A percentile compares a stretch with the other conserved stretches of the same genome.
Evolutionary conservation across 805 yeast species (phyloP).

Genomic region (Candida maris): DNA sequence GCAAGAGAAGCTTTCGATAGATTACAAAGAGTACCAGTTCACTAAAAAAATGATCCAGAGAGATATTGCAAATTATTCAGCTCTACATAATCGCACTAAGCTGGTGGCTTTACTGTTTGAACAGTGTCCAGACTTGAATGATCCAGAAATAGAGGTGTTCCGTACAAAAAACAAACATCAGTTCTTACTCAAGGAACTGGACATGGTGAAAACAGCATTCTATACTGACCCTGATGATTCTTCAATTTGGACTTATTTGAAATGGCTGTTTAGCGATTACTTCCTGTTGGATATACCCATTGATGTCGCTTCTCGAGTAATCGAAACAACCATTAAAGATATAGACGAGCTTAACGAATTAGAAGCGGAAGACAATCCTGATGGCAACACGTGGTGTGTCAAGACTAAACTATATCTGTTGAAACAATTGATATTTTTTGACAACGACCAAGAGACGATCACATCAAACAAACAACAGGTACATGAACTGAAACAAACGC

Average conservation of each 20-base stretch:
- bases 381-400: slow-evolving; percentile 73
- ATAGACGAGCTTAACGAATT: slow-evolving; percentile 64
- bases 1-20: slow-evolving; percentile 19
- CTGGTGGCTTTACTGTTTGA: slow-evolving; percentile 54
- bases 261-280: slow-evolving; percentile 63
- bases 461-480: slow-evolving; percentile 25
- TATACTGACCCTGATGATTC: slow-evolving; percentile 94
- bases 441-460: slow-evolving; percentile 8
- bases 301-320: slow-evolving; percentile 32
- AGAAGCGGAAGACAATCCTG: slow-evolving; percentile 64
- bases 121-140: slow-evolving; percentile 16
- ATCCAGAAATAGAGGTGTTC: slow-evolving; percentile 18
- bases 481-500: slow-evolving; percentile 35
- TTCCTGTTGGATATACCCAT: slow-evolving; percentile 33
- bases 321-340: slow-evolving; percentile 43
- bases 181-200: slow-evolving; percentile 55
- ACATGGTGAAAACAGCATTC: slow-evolving; percentile 73
- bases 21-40: slow-evolving; percentile 60
- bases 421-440: slow-evolving; percentile 29
- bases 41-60: slow-evolving; percentile 75
- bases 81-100: slow-evolving; percentile 88
- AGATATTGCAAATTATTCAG: slow-evolving; percentile 89
- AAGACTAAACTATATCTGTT: slow-evolving; percentile 50
- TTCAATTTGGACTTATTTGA: slow-evolving; percentile 84
- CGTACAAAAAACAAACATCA: slow-evolving; percentile 15